Evolutionary conservation across 140 eudicot genomes (phyloP), one percentile per base, ranked within the genome.

Genomic region (Oenanthe javanica): DNA sequence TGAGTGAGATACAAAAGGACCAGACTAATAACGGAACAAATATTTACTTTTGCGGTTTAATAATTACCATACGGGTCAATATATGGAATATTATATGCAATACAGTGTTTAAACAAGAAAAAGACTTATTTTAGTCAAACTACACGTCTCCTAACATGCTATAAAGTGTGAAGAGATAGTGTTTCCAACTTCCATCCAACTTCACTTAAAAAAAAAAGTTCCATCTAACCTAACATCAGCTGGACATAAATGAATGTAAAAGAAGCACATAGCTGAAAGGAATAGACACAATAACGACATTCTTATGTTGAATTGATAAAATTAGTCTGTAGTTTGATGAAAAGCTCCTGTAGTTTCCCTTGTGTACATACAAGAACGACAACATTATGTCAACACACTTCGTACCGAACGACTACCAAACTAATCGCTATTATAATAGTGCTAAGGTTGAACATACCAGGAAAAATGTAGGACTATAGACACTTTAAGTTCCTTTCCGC

Each of bases 271-370:
- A 59, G 2, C 64, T 12, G 21, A 55, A 23, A 43, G 0, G 8
- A 1, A 4, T 23, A 57, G 80, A 81, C 54, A 81, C 31, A 55
- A 43, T 81, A 43, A 55, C 83, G 83, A 81, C 84, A 81, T 81
- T n/a, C 31, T 74, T 40, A 45, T 38, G 57, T 21, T 27, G 23
- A 55, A 43, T 12, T 23, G 54, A 42, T 14, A n/a, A 11, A 3
- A 71, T 21, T 9, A 5, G 14, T 15, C 42, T 16, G 4, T 27
- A 19, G 13, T 55, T 55, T 40, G 8, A 18, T 36, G 40, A 14
- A 77, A 55, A 15, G 0, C n/a, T 2, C 66, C 52, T 18, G 9
- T 12, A 0, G 9, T 23, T 77, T 61, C 31, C 73, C 49, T 27
- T 1, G 21, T 45, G 23, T 15, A 18, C 46, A 70, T 25, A 18